phyloP scores from a whole-genome alignment of 2,329 filamentous ascomycete species.

The Alternaria sp. region DNA sequence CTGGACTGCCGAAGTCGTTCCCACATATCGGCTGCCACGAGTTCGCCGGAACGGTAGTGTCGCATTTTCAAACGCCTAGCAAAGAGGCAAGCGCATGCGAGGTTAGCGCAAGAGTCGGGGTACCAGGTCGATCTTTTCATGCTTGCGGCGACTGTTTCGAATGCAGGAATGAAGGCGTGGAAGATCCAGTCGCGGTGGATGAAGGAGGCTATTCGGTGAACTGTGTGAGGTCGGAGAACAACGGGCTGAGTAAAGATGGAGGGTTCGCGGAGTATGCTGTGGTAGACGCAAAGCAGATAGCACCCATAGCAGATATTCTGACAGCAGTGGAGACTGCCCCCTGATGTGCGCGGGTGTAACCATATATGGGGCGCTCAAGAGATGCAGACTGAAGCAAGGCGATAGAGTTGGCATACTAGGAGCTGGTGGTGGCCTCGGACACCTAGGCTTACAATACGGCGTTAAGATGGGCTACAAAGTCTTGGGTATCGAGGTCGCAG shows the following conservation, averaged over 20 bases:
- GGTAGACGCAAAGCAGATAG: constrained; percentile 54
- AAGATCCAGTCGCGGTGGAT: constrained; percentile 46
- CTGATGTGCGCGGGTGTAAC: constrained; percentile 58
- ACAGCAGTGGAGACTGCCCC: constrained; percentile 52
- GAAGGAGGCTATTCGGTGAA: constrained; percentile 54
- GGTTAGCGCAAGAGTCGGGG: constrained; percentile 51
- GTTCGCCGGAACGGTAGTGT: constrained; percentile 57
- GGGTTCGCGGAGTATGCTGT: constrained; percentile 57
- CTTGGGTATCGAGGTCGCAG: constrained; percentile 53
- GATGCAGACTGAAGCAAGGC: constrained; percentile 42
- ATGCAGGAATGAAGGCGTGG: constrained; percentile 41
- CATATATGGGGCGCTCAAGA: constrained; percentile 54
- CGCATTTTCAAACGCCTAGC: constrained; percentile 34
- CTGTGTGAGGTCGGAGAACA: constrained; percentile 46
- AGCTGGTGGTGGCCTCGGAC: constrained; percentile 48
- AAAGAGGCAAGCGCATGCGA: constrained; percentile 30
- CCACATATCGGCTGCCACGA: constrained; percentile 59
- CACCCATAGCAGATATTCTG: constrained; percentile 47
- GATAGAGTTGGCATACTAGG: constrained; percentile 54
- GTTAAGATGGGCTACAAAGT: constrained; percentile 48
- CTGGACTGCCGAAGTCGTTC: constrained; percentile 48
- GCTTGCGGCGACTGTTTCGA: constrained; percentile 56
- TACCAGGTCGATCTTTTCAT: constrained; percentile 55
- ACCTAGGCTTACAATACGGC: constrained; percentile 45
- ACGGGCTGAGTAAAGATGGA: constrained; percentile 48